Percentiles rank a stretch among this genome's conserved stretches.
phyloP scores from a whole-genome alignment of 352 stramenopile species.

The Chrysophaeum taylorii region DNA sequence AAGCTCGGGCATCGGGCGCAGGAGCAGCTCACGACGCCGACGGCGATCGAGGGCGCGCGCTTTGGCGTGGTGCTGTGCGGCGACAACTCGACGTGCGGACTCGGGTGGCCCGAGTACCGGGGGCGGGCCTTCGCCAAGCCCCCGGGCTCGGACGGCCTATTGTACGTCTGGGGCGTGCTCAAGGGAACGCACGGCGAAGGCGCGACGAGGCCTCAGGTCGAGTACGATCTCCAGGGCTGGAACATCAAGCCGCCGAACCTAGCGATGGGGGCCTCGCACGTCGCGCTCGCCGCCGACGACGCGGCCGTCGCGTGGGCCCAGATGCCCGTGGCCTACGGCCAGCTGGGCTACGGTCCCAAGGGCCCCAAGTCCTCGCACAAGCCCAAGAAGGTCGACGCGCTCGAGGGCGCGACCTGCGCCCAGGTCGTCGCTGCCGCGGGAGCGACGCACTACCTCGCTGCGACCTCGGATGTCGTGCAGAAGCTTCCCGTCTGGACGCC shows the following conservation, averaged over 20 bases:
- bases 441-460: background rate
- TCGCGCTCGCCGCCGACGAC: slow-evolving; percentile 1
- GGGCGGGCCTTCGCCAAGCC: background rate
- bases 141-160: background rate
- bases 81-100: background rate
- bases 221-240: slow-evolving; percentile 13
- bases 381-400: background rate
- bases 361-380: slow-evolving; percentile 1
- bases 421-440: background rate
- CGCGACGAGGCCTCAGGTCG: background rate
- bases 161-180: slow-evolving; percentile 13
- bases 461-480: background rate
- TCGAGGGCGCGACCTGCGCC: background rate
- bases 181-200: slow-evolving; percentile 14
- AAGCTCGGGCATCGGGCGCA: slow-evolving; percentile 11
- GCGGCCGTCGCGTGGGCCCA: background rate
- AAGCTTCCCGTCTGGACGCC: background rate
- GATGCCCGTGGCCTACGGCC: slow-evolving; percentile 1
- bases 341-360: background rate
- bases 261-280: background rate
- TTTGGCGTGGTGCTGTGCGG: background rate
- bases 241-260: background rate
- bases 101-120: slow-evolving; percentile 13
- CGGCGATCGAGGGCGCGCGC: background rate
- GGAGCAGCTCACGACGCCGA: background rate